Evolutionary conservation across 1,139 yeast genomes (phyloP), one percentile per base, ranked within the genome.

Genomic region (Suhomyces wounanorum): DNA sequence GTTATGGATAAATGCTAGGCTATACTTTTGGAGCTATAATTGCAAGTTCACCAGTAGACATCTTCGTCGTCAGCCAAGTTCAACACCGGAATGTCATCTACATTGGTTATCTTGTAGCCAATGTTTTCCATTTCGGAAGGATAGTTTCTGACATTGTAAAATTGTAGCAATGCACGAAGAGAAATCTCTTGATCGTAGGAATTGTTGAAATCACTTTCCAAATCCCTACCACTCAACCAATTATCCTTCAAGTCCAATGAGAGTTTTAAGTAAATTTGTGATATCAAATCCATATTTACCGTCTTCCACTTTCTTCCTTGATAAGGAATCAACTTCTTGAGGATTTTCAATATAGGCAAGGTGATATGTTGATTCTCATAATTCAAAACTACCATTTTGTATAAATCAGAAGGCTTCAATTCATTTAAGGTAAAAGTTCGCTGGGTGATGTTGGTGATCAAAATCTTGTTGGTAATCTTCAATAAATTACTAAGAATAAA

Each of bases 261-360:
- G 59, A 91, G 81, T 61, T 89, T 85, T 44, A 94, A 69, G 62
- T 89, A 94, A 1, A 94, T 91, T 54, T 89, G 85, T 0, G 97
- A 90, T 8, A 95, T 89, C 50, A 94, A 73, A 59, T 91, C 97
- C 98, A 95, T 94, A 64, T 94, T 95, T 56, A 84, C 81, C 13
- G 91, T 82, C 59, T 91, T 86, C 99, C 99, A 94, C 66, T 92
- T 91, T 53, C 96, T 83, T 17, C 97, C 97, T 59, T 89, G 92
- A 66, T 87, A 90, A 0, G 98, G 97, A 0, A 92, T 85, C 47
- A 91, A 78, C 55, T 89, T 86, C 65, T 89, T 91, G 54, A 92
- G 74, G 1, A 85, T 79, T 60, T 84, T 86, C 57, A 92, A 72
- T 3, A 89, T 84, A 1, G 96, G 91, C 42, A 72, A 74, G 68